phyloP scores from a whole-genome alignment of 345 rosid genomes.

The Boechera stricta region DNA sequence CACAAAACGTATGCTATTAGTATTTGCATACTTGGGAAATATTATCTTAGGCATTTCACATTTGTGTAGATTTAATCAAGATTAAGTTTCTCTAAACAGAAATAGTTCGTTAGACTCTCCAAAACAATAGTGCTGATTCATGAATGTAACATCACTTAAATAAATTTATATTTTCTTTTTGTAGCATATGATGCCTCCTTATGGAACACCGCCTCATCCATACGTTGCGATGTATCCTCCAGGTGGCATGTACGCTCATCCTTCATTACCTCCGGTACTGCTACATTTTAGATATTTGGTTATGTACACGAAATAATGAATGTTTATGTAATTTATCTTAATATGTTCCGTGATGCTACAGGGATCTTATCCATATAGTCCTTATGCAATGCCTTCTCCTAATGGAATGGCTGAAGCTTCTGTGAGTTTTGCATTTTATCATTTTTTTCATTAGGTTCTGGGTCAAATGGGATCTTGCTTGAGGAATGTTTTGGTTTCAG shows the following conservation, averaged over 20 bases:
- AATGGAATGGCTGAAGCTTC: conserved; percentile 84
- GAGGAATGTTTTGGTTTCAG: conserved; percentile 50
- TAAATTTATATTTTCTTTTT: not conserved
- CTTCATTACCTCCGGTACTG: conserved; percentile 89
- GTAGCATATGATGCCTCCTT: conserved; percentile 97
- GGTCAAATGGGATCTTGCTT: conserved; percentile 29
- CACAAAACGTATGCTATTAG: not conserved
- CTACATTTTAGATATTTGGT: conserved; percentile 31
- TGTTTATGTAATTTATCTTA: conserved; percentile 19
- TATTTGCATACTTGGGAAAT: not conserved
- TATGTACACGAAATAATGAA: conserved; percentile 19
- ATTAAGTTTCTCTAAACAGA: not conserved
- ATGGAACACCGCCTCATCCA: conserved; percentile 93
- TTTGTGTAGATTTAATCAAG: not conserved
- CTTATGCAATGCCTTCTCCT: conserved; percentile 92
- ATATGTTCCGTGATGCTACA: conserved; percentile 41
- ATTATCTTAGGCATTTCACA: not conserved
- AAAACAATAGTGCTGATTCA: not conserved
- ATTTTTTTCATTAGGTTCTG: conserved; percentile 16
- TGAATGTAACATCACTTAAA: not conserved
- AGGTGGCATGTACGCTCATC: conserved; percentile 92
- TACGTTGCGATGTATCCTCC: conserved; percentile 99
- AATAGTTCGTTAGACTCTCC: not conserved
- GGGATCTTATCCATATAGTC: conserved; percentile 98
- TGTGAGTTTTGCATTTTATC: conserved; percentile 51